Evolutionary conservation across 2,329 filamentous ascomycete species (phyloP).

Genomic region (Sporothrix inflata): DNA sequence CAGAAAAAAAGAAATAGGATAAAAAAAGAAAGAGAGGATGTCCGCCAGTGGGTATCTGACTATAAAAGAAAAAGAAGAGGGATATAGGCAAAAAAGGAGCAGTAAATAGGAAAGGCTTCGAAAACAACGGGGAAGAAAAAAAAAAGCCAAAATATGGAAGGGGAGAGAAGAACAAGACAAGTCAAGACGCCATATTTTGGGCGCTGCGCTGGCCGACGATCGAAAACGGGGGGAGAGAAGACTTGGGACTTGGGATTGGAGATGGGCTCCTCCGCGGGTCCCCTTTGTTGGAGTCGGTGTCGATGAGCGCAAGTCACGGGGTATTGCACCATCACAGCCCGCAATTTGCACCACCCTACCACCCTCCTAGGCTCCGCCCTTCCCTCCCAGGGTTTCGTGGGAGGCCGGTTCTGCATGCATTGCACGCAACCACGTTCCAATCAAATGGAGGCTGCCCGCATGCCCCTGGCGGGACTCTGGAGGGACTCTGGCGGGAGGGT

Average conservation of each 20-base stretch:
- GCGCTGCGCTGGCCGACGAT: slow-evolving; percentile 12
- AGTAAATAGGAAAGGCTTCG: not conserved
- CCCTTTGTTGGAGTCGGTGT: slow-evolving; percentile 5
- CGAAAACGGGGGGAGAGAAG: slow-evolving; percentile 1
- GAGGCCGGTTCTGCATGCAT: slow-evolving; percentile 35
- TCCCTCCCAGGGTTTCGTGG: not conserved
- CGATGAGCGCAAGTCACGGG: slow-evolving; percentile 53
- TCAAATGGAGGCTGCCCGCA: slow-evolving; percentile 34
- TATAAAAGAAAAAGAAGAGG: slow-evolving; percentile 22
- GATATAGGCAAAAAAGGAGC: not conserved
- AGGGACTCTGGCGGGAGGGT: slow-evolving; percentile 9
- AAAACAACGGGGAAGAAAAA: slow-evolving; percentile 11
- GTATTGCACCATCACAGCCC: slow-evolving; percentile 61
- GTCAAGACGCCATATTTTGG: slow-evolving; percentile 20
- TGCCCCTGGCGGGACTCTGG: not conserved
- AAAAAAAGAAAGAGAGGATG: not conserved
- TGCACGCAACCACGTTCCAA: slow-evolving; percentile 39
- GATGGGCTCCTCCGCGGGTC: slow-evolving; percentile 20
- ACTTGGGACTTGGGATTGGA: not conserved
- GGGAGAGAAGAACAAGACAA: not conserved
- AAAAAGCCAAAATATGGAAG: not conserved
- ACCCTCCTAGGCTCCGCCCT: slow-evolving; percentile 39
- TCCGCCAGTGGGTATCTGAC: slow-evolving; percentile 8
- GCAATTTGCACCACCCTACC: slow-evolving; percentile 51
- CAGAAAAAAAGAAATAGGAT: not conserved